phyloP scores from a whole-genome alignment of 116 monocot species.

The Dioscorea cayenensis region DNA sequence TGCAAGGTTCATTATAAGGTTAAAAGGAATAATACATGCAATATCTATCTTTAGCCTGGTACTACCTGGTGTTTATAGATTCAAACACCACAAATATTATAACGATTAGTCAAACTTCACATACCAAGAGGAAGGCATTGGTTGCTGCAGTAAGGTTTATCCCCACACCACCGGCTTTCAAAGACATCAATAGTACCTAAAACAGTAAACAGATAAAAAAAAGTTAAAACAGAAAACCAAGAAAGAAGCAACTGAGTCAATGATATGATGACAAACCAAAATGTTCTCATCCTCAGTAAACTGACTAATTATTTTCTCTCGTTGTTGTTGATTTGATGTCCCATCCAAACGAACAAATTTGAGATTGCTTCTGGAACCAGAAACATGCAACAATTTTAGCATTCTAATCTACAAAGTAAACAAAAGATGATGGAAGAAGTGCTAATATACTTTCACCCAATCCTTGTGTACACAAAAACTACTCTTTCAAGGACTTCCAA shows the following conservation, averaged over 20 bases:
- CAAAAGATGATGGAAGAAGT: not conserved
- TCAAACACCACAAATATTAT: too few species aligned
- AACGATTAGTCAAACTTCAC: not conserved
- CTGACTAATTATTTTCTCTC: constrained; percentile 70
- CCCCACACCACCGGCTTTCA: constrained; percentile 97
- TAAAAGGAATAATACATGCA: too few species aligned
- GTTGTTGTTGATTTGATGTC: constrained; percentile 77
- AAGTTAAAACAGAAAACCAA: not conserved
- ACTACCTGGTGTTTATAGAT: too few species aligned
- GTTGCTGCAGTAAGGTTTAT: constrained; percentile 95
- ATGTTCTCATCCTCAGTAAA: constrained; percentile 70
- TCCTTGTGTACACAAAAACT: too few species aligned
- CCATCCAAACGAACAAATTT: constrained; percentile 85
- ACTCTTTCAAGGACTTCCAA: too few species aligned
- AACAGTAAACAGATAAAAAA: not conserved
- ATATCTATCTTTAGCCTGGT: too few species aligned
- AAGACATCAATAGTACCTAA: constrained; percentile 84
- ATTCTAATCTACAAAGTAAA: not conserved
- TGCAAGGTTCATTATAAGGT: too few species aligned
- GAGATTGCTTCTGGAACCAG: constrained; percentile 43
- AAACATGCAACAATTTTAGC: not conserved
- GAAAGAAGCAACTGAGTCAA: not conserved
- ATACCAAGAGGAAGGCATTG: constrained; percentile 95
- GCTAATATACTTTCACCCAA: not conserved
- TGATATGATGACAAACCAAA: constrained; percentile 33